Evolutionary conservation across 164 flowering plant genomes (phyloP), one percentile per base, ranked within the genome.

Genomic region (Magnolia changhungtana): DNA sequence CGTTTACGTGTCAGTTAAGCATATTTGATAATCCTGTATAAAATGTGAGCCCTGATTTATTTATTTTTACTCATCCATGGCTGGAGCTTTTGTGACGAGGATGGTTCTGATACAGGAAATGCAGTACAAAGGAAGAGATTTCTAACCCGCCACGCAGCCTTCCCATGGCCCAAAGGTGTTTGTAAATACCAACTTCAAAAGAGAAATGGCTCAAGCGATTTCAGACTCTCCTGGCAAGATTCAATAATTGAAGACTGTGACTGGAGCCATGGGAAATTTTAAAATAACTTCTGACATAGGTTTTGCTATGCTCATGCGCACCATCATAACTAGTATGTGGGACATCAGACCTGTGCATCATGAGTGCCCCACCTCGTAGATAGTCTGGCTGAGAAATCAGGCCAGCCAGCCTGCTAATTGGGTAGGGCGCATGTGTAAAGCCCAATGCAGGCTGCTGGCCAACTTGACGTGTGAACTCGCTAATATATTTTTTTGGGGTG

Each of bases 51-150:
- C 61, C 61, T 55, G 61, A 11, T 55, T 55, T 13, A 55, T 11
- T 55, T 55, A 10, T 55, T 55, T 11, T 11, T 8, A 55, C 61
- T 8, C 61, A 9, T 55, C 18, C 61, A 55, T 55, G 61, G 16
- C 18, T 55, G 61, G 13, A 16, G 13, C 18, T 55, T 16, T 55
- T 11, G 13, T 55, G 18, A 11, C 10, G 61, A 55, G 61, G 61
- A 11, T 11, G 10, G 13, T 55, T 55, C 18, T 55, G 61, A 19
- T 64, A 69, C 94, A 93, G 97, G 96, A 93, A 75, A 87, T 86
- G 92, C 93, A 80, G 1, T 91, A 84, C 79, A 90, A 91, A 74
- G 84, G 94, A 73, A 83, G 91, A 75, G 90, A 87, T 13, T 88
- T 77, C 82, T 89, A 86, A 80, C 14, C 50, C 1, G 45, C 23